A percentile compares a stretch with the other conserved stretches of the same genome.
Evolutionary conservation across 1,284 basidiomycete genomes (phyloP).

Genomic region (Cryptococcus neoformans): DNA sequence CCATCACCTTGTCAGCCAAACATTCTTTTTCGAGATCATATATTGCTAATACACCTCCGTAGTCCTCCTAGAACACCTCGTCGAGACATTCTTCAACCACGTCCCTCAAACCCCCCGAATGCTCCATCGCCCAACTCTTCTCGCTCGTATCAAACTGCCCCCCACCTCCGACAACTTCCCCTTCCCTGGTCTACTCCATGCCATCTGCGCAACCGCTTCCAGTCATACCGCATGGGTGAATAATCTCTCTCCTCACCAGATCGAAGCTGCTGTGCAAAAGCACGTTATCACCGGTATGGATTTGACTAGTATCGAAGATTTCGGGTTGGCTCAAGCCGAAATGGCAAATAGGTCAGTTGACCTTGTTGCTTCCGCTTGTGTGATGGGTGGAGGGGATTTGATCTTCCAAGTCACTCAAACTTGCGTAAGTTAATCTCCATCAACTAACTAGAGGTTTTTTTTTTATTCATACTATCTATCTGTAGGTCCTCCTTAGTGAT

Average conservation of each 20-base stretch:
- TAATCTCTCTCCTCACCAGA: slow-evolving; percentile 23
- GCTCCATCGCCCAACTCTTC: slow-evolving; percentile 44
- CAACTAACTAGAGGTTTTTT: neutral
- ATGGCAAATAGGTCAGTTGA: slow-evolving; percentile 28
- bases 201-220: slow-evolving; percentile 49
- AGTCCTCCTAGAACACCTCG: slow-evolving; percentile 42
- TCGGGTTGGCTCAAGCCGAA: slow-evolving; percentile 37
- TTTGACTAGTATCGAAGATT: slow-evolving; percentile 37
- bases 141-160: slow-evolving; percentile 47
- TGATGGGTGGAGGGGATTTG: slow-evolving; percentile 28
- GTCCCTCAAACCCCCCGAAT: slow-evolving; percentile 44
- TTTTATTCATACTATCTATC: neutral
- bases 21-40: neutral
- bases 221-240: slow-evolving; percentile 45
- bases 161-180: slow-evolving; percentile 50
- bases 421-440: slow-evolving; percentile 18
- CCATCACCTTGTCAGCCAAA: slow-evolving; percentile 31
- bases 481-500: slow-evolving; percentile 30
- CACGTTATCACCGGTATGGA: slow-evolving; percentile 24
- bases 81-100: slow-evolving; percentile 47
- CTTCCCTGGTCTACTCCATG: slow-evolving; percentile 49
- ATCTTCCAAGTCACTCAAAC: slow-evolving; percentile 39
- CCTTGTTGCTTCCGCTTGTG: slow-evolving; percentile 20
- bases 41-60: neutral
- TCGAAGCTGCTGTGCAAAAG: slow-evolving; percentile 22